phyloP scores from a whole-genome alignment of 1,284 basidiomycete genomes.

The Coniferiporia weirii region DNA sequence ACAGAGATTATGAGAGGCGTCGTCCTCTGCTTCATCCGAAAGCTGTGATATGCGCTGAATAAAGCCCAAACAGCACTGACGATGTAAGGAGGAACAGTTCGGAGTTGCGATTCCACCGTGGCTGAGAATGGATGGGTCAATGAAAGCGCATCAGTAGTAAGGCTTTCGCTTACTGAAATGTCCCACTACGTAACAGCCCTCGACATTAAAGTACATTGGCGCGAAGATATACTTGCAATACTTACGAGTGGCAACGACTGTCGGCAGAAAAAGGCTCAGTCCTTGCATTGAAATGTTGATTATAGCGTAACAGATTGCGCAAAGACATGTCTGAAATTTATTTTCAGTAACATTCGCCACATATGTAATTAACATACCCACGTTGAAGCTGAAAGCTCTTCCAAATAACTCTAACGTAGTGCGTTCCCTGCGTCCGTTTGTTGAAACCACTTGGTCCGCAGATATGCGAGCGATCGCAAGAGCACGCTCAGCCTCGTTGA shows the following conservation, averaged over 20 bases:
- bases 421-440: conserved; percentile 30
- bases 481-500: conserved; percentile 32
- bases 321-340: conserved; percentile 20
- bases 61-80: conserved; percentile 33
- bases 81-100: conserved; percentile 37
- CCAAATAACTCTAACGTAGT: conserved; percentile 30
- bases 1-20: conserved; percentile 31
- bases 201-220: not conserved
- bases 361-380: conserved; percentile 17
- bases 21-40: conserved; percentile 29
- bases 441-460: conserved; percentile 32
- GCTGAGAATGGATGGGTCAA: conserved; percentile 22
- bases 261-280: conserved; percentile 38
- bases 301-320: conserved; percentile 14
- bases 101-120: conserved; percentile 35
- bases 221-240: not conserved
- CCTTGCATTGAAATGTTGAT: conserved; percentile 32
- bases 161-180: conserved; percentile 16
- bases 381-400: conserved; percentile 36
- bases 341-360: not conserved
- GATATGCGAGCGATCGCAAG: conserved; percentile 35
- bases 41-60: conserved; percentile 28
- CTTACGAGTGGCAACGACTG: conserved; percentile 36
- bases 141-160: not conserved
- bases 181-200: conserved; percentile 5